Base-by-base conservation (phyloP, 129 eudicot genomes). In the Cynara cardunculus region DNA sequence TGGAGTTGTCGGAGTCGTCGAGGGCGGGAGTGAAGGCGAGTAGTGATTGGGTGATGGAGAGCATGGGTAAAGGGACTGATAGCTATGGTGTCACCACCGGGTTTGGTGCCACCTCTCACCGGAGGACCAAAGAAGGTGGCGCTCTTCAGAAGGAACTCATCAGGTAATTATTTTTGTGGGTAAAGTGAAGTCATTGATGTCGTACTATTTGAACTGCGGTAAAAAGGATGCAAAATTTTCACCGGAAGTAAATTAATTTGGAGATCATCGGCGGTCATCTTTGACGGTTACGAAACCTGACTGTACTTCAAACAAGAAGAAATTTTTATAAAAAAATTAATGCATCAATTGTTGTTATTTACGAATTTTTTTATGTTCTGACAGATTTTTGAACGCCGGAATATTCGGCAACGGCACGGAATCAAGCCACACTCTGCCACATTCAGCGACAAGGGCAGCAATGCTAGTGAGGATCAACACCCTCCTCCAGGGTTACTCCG, bases 11-110 rank as follows among this genome's bases (percentile, higher is more conserved):
- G 25, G 88, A 85, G 85, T 7, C 66, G 65, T 85, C 88, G 8
- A 76, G 85, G 65, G 85, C 84, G 0, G 88, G 88, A 0, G 88
- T 85, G 32, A 75, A 85, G 37, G 88, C 88, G 25, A 85, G 88
- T 76, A 80, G 88, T 64, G 88, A 85, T 30, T 85, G 88, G 85
- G 88, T 85, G 73, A 85, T 85, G 82, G 88, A 85, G 65, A 85
- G 88, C 30, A 71, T 85, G 85, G 72, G 53, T 30, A 85, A 85
- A 67, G 88, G 88, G 1, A 85, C 88, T 0, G 88, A 85, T 71
- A 85, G 88, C 9, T 80, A 85, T 2, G 88, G 87, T 22, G 85
- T 85, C 3, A 85, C 88, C 21, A 85, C 88, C 53, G 88, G 88
- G 0, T 85, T 85, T 19, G 88, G 88, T 8, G 88, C 88, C 2